These are phyloP conservation scores for Collybiopsis confluens DNA, from an alignment of 768 basidiomycete species.

Conservation along the genomic window DNA sequence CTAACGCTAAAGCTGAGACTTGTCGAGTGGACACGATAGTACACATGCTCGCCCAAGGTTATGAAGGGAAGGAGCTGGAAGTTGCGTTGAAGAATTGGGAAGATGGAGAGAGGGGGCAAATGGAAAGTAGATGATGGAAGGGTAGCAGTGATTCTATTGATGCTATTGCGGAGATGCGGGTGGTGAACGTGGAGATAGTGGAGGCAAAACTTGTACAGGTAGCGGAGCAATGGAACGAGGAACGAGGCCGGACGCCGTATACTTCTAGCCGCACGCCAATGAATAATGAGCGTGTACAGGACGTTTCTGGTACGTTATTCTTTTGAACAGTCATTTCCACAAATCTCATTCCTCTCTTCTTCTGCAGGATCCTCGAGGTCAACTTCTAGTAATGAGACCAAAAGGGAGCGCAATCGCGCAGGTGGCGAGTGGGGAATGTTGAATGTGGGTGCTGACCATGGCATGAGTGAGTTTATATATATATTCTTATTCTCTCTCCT, in stretches of 20 bases:
- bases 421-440: slow-evolving; percentile 6
- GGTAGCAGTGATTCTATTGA: no score
- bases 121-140: background rate
- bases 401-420: slow-evolving; percentile 1
- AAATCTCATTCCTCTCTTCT: no score
- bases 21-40: background rate
- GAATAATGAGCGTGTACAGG: no score
- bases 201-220: no score
- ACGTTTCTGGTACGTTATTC: no score
- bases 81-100: slow-evolving; percentile 3
- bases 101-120: background rate
- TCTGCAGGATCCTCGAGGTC: slow-evolving; percentile 1
- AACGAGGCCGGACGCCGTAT: background rate
- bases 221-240: no score
- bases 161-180: no score
- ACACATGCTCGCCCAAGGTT: background rate
- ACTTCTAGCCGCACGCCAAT: no score
- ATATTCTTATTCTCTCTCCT: background rate
- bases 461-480: background rate
- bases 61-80: slow-evolving; percentile 1
- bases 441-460: background rate
- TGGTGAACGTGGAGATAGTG: no score
- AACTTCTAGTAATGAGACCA: slow-evolving; percentile 2
- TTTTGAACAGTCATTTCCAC: no score
- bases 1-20: background rate